These are phyloP conservation scores for Nicotiana noctiflora DNA, from an alignment of 257 asterid genomes.

Conservation along the genomic window DNA sequence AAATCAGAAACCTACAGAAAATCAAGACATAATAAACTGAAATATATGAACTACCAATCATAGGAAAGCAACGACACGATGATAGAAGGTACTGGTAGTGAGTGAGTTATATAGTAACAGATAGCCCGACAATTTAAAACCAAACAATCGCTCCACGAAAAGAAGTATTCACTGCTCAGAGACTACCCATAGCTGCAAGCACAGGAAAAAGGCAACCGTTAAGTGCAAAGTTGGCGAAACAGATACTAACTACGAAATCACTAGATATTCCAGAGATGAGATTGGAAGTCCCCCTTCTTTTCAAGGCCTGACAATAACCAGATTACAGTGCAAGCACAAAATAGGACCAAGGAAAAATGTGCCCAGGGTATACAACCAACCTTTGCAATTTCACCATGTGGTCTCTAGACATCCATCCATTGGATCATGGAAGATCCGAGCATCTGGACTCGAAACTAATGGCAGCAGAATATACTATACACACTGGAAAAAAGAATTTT, in stretches of 20 bases:
- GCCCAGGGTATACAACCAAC: not conserved
- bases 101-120: too few species aligned
- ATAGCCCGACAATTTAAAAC: too few species aligned
- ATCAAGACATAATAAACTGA: too few species aligned
- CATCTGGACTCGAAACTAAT: too few species aligned
- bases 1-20: too few species aligned
- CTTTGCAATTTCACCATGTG: not conserved
- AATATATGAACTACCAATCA: too few species aligned
- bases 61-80: too few species aligned
- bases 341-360: not conserved
- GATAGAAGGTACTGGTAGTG: too few species aligned
- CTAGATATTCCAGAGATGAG: not conserved
- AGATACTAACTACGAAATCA: not conserved
- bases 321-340: not conserved
- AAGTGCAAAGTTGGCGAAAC: not conserved
- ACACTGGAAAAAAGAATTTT: not conserved
- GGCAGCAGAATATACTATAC: too few species aligned
- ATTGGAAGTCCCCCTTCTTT: not conserved
- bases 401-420: not conserved
- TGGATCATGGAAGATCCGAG: not conserved
- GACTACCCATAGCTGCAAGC: not conserved
- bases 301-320: not conserved
- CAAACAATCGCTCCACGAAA: not conserved
- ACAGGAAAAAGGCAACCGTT: not conserved
- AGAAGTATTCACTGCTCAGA: not conserved